Base-by-base conservation (phyloP, 2,329 filamentous ascomycete species). In the Niveomyces coronatus region DNA sequence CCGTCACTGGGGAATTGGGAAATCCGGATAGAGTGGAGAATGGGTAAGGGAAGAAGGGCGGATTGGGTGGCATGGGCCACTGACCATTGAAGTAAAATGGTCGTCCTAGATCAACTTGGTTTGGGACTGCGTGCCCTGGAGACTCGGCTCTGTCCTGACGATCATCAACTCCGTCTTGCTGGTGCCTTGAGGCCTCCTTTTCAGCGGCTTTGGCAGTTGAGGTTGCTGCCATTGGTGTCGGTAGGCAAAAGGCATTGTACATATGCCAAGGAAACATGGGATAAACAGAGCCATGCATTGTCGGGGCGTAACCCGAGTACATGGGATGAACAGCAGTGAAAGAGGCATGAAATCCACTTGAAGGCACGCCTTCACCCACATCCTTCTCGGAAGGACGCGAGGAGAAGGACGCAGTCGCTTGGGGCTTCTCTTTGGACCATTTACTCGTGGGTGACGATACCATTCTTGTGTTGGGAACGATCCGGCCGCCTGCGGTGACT, bases 401-500 rank as follows among this genome's bases (percentile, higher is more conserved):
- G 38, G 43, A 40, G 42, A 32, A 24, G 22, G 49, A 28, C 5
- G 29, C 27, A 26, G 60, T 57, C 3, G 48, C 35, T 2, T 36
- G 35, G 23, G 40, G 24, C 35, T 50, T 62, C 20, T 72, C 70
- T 41, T 62, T 70, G 39, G 57, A 47, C 54, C 63, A 65, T 52
- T 75, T 76, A 5, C 63, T 50, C 4, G 67, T 68, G 3, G 71
- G 71, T 8, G 74, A 76, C 5, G 61, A 59, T 3, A 67, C 61
- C 10, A 61, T 66, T 30, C 75, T 67, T 23, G 68, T 78, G 49
- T 81, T 81, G 34, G 76, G 76, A 1, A 82, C 77, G 47, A 82
- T 81, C 26, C 75, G 67, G 29, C 77, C 77, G 41, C 77, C 76
- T 42, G 77, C 77, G 15, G 77, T 82, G 35, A 82, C 77, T 13